Conservation (phyloP, 805 yeast genomes). For the Naumovozyma baii region DNA sequence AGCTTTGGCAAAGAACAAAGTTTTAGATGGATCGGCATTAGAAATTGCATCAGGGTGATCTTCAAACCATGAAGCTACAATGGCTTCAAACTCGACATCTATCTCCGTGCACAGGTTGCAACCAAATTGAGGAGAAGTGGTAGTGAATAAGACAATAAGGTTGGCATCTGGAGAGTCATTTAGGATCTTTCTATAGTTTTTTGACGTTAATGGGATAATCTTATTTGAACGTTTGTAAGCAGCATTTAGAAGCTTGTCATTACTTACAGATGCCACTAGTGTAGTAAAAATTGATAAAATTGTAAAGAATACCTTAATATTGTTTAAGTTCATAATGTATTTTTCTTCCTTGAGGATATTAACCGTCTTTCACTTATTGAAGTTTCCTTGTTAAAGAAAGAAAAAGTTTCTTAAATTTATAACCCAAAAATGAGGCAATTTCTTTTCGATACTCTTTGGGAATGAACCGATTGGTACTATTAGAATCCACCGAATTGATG, state of each 20-base stretch:
- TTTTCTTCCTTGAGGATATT: no score
- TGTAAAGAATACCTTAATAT: neutral
- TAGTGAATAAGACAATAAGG: slow-evolving; percentile 62
- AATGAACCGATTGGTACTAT: no score
- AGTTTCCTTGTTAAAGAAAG: no score
- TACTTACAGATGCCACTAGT: neutral
- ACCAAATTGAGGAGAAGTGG: slow-evolving; percentile 61
- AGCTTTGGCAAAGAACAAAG: slow-evolving; percentile 60
- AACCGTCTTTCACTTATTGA: no score
- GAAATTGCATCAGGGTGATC: slow-evolving; percentile 45
- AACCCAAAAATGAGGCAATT: no score
- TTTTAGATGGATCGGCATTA: slow-evolving; percentile 8
- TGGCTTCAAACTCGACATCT: slow-evolving; percentile 50
- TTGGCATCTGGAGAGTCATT: slow-evolving; percentile 59
- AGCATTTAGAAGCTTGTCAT: slow-evolving; percentile 4
- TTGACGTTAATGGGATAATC: slow-evolving; percentile 45
- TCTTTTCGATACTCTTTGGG: no score
- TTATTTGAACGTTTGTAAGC: slow-evolving; percentile 27
- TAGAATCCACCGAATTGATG: no score
- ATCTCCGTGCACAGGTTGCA: slow-evolving; percentile 67
- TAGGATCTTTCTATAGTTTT: slow-evolving; percentile 47
- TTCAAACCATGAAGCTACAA: slow-evolving; percentile 56
- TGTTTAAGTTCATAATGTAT: neutral
- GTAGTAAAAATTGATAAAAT: neutral
- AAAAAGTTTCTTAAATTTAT: no score